Percentiles rank a stretch among this genome's conserved stretches.
Evolutionary conservation across 1,139 yeast genomes (phyloP).

Genomic region (Eremothecium sinecaudum): DNA sequence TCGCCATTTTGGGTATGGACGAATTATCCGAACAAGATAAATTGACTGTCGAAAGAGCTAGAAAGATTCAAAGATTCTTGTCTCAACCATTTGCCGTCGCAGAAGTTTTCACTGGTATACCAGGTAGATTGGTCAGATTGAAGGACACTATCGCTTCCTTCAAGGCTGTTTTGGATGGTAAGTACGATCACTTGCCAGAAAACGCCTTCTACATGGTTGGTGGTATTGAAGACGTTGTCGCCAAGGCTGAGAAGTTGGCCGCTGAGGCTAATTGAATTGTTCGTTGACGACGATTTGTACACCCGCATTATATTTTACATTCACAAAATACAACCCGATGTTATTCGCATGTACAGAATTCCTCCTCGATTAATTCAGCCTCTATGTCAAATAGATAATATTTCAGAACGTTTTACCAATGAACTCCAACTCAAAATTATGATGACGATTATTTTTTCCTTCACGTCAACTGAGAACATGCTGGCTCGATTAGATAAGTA

Average conservation of each 20-base stretch:
- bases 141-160: conserved; percentile 90
- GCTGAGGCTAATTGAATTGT: conserved; percentile 65
- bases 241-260: conserved; percentile 98
- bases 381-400: no score
- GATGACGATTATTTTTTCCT: conserved; percentile 4
- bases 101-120: conserved; percentile 99
- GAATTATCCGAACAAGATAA: conserved; percentile 98
- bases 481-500: conserved; percentile 3
- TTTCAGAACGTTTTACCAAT: not conserved
- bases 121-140: conserved; percentile 95
- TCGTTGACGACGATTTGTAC: not conserved
- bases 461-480: conserved; percentile 4
- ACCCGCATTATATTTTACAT: no score
- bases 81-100: conserved; percentile 99
- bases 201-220: conserved; percentile 99
- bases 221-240: conserved; percentile 95
- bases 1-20: conserved; percentile 99
- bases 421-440: conserved; percentile 1
- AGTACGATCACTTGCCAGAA: conserved; percentile 98
- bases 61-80: conserved; percentile 99
- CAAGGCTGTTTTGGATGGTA: conserved; percentile 96
- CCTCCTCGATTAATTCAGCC: conserved; percentile 1
- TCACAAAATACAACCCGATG: no score
- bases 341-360: conserved; percentile 6
- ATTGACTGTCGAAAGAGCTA: conserved; percentile 99